These are phyloP conservation scores for Nothophoma quercina DNA, from an alignment of 2,329 filamentous ascomycete genomes.

Conservation along the genomic window DNA sequence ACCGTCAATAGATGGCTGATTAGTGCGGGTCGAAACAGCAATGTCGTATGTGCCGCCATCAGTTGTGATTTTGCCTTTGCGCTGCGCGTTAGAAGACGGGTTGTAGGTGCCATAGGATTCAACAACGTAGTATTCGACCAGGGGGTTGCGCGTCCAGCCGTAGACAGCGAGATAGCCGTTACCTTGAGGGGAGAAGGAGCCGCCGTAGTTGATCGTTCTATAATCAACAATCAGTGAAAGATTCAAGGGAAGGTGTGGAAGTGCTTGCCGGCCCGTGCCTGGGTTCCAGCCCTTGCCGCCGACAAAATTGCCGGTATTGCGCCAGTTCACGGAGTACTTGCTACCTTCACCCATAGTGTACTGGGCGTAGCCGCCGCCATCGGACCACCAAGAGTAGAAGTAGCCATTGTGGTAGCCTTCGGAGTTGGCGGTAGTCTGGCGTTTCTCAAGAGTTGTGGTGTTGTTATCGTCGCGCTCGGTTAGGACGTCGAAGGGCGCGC, in stretches of 20 bases:
- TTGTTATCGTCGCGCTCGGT: conserved; percentile 31
- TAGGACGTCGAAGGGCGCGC: conserved; percentile 30
- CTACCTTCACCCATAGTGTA: conserved; percentile 33
- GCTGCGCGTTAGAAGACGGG: conserved; percentile 52
- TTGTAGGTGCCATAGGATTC: conserved; percentile 59
- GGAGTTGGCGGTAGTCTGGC: conserved; percentile 50
- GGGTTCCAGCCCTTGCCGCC: conserved; percentile 42
- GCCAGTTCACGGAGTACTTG: conserved; percentile 34
- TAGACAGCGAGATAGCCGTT: conserved; percentile 55
- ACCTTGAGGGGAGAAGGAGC: conserved; percentile 31
- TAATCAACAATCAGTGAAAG: not conserved
- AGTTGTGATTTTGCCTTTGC: conserved; percentile 58
- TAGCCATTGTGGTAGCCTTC: conserved; percentile 57
- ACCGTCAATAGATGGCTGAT: conserved; percentile 62
- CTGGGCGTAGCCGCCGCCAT: conserved; percentile 48
- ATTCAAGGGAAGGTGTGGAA: not conserved
- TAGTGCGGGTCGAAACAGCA: conserved; percentile 56
- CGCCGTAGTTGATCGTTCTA: conserved; percentile 28
- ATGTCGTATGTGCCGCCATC: conserved; percentile 63
- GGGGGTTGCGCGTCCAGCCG: conserved; percentile 62
- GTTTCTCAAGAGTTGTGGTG: conserved; percentile 26
- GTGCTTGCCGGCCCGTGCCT: conserved; percentile 56
- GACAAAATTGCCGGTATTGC: conserved; percentile 35
- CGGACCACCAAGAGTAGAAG: conserved; percentile 68
- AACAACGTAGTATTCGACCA: conserved; percentile 66